phyloP scores from a whole-genome alignment of 257 asterid species.

The Fraxinus anomala region DNA sequence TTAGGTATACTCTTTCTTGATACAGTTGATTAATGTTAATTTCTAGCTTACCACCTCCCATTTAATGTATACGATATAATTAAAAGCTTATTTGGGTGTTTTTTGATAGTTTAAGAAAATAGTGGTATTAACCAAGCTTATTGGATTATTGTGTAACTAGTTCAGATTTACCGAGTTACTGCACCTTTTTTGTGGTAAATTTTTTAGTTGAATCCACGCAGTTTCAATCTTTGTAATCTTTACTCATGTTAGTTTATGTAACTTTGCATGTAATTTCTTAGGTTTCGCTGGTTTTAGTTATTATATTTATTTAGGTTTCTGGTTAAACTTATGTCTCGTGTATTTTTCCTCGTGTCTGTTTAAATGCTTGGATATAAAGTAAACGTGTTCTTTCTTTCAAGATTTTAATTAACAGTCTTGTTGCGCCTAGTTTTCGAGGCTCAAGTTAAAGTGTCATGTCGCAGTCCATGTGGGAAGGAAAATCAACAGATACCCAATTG shows the following conservation, averaged over 20 bases:
- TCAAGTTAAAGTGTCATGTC: no score
- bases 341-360: neutral
- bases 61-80: conserved; percentile 4
- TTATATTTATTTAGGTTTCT: neutral
- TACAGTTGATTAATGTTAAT: conserved; percentile 1
- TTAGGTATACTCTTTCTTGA: no score
- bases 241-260: conserved; percentile 14
- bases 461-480: no score
- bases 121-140: conserved; percentile 36
- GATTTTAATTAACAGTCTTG: neutral
- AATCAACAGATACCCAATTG: no score
- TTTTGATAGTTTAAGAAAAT: neutral
- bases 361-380: no score
- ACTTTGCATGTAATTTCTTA: conserved; percentile 3
- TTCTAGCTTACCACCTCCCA: neutral
- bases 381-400: neutral
- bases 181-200: conserved; percentile 29
- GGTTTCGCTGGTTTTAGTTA: conserved; percentile 1
- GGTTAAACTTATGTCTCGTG: conserved; percentile 2
- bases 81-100: conserved; percentile 5
- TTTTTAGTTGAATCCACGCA: conserved; percentile 4
- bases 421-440: no score
- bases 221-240: conserved; percentile 3
- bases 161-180: conserved; percentile 28
- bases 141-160: no score